phyloP scores from a whole-genome alignment of 352 stramenopile species.

The Pythium sukuiense region DNA sequence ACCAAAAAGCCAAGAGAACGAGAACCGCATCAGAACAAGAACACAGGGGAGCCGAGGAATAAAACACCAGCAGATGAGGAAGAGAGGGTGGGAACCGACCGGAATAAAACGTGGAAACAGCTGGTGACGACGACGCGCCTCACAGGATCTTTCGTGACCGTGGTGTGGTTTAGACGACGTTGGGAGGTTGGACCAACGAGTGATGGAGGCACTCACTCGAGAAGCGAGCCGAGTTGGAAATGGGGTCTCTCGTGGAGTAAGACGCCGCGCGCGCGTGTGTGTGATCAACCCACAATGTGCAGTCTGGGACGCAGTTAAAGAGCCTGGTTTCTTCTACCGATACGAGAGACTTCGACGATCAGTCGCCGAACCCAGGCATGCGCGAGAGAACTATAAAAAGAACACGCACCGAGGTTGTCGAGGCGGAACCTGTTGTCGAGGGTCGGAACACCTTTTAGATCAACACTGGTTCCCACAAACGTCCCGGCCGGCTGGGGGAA shows the following conservation, averaged over 20 bases:
- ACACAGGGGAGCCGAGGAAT: neutral
- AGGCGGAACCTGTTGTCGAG: neutral
- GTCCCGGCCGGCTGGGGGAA: neutral
- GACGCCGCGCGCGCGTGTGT: neutral
- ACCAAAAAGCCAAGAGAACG: neutral
- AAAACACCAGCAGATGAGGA: conserved; percentile 19
- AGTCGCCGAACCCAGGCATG: conserved; percentile 22
- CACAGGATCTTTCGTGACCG: conserved; percentile 22
- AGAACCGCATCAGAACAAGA: conserved; percentile 1
- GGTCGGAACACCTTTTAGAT: neutral
- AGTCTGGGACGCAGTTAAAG: neutral
- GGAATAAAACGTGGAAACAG: conserved; percentile 24
- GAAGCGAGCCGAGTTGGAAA: conserved; percentile 1
- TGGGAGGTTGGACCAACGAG: neutral
- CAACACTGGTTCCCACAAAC: neutral
- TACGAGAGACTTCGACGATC: conserved; percentile 28
- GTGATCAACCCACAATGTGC: conserved; percentile 6
- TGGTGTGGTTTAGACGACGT: conserved; percentile 1
- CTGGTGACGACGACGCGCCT: conserved; percentile 20
- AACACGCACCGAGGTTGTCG: conserved; percentile 6
- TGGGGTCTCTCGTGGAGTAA: neutral
- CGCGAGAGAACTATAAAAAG: conserved; percentile 4
- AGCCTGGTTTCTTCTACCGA: conserved; percentile 21
- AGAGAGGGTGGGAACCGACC: neutral
- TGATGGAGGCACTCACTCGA: neutral